Evolutionary conservation across 2,329 filamentous ascomycete genomes (phyloP).

Genomic region (Aspergillus latus): DNA sequence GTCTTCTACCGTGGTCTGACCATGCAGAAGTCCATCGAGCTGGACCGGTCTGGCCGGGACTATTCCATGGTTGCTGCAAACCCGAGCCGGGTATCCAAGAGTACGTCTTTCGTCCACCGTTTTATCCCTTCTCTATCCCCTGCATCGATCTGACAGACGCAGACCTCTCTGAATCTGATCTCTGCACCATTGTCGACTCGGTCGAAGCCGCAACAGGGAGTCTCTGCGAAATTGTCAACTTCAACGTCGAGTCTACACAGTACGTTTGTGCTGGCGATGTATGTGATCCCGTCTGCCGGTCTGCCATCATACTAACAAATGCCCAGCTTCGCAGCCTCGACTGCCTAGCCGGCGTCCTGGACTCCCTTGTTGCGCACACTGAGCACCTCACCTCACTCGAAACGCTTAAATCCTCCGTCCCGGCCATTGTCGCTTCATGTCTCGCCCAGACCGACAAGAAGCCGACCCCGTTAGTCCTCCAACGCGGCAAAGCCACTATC

Average conservation of each 20-base stretch:
- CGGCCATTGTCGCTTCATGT: conserved; percentile 34
- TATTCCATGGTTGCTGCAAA: conserved; percentile 23
- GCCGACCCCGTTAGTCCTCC: conserved; percentile 80
- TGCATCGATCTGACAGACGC: no score
- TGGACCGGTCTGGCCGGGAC: conserved; percentile 81
- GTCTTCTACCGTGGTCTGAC: conserved; percentile 97
- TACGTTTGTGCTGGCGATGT: conserved; percentile 63
- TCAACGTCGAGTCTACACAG: conserved; percentile 67
- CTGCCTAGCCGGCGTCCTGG: conserved; percentile 74
- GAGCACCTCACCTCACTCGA: conserved; percentile 63
- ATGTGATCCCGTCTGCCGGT: conserved; percentile 20
- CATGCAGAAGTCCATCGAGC: conserved; percentile 97
- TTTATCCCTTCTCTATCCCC: no score
- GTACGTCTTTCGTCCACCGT: no score
- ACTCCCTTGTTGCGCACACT: conserved; percentile 89
- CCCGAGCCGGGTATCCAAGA: conserved; percentile 78
- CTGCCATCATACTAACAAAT: conserved; percentile 23
- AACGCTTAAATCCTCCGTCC: neutral
- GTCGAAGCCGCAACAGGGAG: conserved; percentile 86
- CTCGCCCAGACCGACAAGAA: conserved; percentile 73
- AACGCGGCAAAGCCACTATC: conserved; percentile 95
- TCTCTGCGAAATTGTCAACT: conserved; percentile 97
- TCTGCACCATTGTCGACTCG: conserved; percentile 93
- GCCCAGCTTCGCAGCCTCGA: conserved; percentile 60
- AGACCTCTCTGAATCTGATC: conserved; percentile 89